Percentiles rank a stretch among this genome's conserved stretches.
phyloP scores from a whole-genome alignment of 371 early-diverging fungal genomes.

The Apophysomyces elegans region DNA sequence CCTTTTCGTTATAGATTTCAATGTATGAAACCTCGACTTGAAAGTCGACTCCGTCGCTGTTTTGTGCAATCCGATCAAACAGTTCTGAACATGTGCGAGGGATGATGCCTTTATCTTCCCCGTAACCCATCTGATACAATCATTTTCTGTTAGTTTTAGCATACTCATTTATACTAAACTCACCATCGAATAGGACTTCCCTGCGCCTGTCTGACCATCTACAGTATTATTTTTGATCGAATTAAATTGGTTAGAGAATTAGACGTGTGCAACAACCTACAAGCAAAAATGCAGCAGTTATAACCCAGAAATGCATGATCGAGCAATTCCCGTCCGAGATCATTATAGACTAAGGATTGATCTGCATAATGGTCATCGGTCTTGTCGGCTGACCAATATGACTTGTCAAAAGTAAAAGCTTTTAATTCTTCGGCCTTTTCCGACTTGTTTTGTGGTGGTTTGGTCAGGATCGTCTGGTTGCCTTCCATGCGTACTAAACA shows the following conservation, averaged over 20 bases:
- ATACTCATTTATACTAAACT: conserved; percentile 5
- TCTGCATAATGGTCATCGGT: conserved; percentile 70
- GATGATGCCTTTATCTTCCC: conserved; percentile 82
- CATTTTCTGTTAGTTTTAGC: neutral
- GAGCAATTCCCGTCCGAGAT: conserved; percentile 76
- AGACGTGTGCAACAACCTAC: conserved; percentile 37
- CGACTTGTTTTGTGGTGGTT: conserved; percentile 49
- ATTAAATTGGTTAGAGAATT: conserved; percentile 2
- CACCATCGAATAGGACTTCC: conserved; percentile 88
- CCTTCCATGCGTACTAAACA: conserved; percentile 73
- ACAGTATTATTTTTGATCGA: conserved; percentile 5
- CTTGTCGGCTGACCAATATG: conserved; percentile 83
- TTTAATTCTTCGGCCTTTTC: conserved; percentile 56
- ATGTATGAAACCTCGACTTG: conserved; percentile 87
- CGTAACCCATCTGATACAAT: conserved; percentile 63
- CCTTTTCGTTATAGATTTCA: conserved; percentile 88
- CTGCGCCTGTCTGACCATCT: conserved; percentile 90
- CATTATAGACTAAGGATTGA: conserved; percentile 78
- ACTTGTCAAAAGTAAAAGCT: conserved; percentile 84
- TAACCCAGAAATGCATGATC: conserved; percentile 90
- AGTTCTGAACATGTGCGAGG: conserved; percentile 82
- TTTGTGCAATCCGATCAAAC: conserved; percentile 65
- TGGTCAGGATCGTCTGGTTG: conserved; percentile 68
- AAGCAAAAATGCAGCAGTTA: conserved; percentile 89
- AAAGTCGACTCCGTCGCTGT: conserved; percentile 56